A percentile compares a stretch with the other conserved stretches of the same genome.
Evolutionary conservation across 148 eudicot genomes (phyloP).

Genomic region (Pharnaceum exiguum): DNA sequence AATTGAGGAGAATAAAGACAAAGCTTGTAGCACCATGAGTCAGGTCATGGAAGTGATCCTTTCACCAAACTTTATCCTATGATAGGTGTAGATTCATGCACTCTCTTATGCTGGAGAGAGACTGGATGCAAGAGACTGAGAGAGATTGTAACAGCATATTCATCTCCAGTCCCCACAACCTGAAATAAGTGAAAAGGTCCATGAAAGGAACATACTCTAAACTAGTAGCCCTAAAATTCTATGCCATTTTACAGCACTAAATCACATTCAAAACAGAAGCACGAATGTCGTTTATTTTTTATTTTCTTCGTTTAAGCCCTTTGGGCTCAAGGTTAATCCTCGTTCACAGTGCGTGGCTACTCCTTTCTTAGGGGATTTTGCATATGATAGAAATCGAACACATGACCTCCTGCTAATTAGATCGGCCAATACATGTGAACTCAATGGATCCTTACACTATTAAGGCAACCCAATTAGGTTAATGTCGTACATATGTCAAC

Average conservation of each 20-base stretch:
- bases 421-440: too few relatives aligned
- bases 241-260: background rate
- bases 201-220: slow-evolving; percentile 9
- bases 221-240: too few relatives aligned
- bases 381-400: too few relatives aligned
- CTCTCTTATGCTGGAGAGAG: slow-evolving; percentile 1
- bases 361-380: too few relatives aligned
- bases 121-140: background rate
- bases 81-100: slow-evolving; percentile 23
- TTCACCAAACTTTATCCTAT: slow-evolving; percentile 29
- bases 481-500: too few relatives aligned
- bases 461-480: too few relatives aligned
- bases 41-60: slow-evolving; percentile 25
- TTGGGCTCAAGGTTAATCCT: too few relatives aligned
- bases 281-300: too few relatives aligned
- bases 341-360: too few relatives aligned
- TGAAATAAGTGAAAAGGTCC: slow-evolving; percentile 12
- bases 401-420: too few relatives aligned
- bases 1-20: slow-evolving; percentile 19
- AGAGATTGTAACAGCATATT: slow-evolving; percentile 18
- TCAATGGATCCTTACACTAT: too few relatives aligned
- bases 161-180: slow-evolving; percentile 8
- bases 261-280: background rate
- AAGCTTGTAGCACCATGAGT: slow-evolving; percentile 14
- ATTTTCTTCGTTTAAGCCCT: too few relatives aligned